A percentile compares a stretch with the other conserved stretches of the same genome.
Conservation (phyloP, 257 asterid genomes). For the Scutellaria baicalensis region DNA sequence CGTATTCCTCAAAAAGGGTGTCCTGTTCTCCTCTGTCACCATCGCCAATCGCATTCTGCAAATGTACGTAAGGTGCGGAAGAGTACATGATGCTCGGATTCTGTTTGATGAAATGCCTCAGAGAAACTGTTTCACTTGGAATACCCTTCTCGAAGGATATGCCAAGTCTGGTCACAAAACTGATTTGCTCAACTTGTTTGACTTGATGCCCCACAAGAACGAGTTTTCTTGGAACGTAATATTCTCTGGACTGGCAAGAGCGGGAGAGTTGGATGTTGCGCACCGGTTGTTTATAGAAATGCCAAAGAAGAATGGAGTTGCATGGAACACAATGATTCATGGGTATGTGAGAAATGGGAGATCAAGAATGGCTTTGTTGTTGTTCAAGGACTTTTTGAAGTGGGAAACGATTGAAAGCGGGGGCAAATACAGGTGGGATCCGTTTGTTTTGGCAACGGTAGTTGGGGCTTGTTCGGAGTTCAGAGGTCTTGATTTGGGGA, state of each 20-base stretch:
- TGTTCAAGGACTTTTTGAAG: slow-evolving; percentile 44
- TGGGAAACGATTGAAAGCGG: slow-evolving; percentile 24
- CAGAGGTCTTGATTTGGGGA: slow-evolving; percentile 47
- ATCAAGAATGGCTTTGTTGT: slow-evolving; percentile 36
- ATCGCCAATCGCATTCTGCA: slow-evolving; percentile 76
- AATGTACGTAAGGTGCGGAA: slow-evolving; percentile 62
- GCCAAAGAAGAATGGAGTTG: slow-evolving; percentile 61
- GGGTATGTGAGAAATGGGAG: slow-evolving; percentile 52
- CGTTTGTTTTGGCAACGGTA: slow-evolving; percentile 51
- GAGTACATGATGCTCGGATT: slow-evolving; percentile 32
- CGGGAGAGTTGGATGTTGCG: slow-evolving; percentile 50
- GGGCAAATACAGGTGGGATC: slow-evolving; percentile 29
- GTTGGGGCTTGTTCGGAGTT: slow-evolving; percentile 57
- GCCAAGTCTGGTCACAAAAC: slow-evolving; percentile 34
- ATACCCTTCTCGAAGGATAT: slow-evolving; percentile 66
- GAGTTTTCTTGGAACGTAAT: slow-evolving; percentile 75
- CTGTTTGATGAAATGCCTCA: slow-evolving; percentile 76
- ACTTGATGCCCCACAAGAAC: slow-evolving; percentile 47
- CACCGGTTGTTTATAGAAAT: slow-evolving; percentile 37
- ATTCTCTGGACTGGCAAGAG: slow-evolving; percentile 42
- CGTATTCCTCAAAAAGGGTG: slow-evolving; percentile 66
- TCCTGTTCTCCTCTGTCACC: slow-evolving; percentile 43
- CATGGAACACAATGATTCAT: slow-evolving; percentile 68
- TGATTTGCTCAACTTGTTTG: slow-evolving; percentile 31
- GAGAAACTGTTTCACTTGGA: slow-evolving; percentile 68